Conservation (phyloP, 2,329 filamentous ascomycete species). For the Stachybotrys elegans region DNA sequence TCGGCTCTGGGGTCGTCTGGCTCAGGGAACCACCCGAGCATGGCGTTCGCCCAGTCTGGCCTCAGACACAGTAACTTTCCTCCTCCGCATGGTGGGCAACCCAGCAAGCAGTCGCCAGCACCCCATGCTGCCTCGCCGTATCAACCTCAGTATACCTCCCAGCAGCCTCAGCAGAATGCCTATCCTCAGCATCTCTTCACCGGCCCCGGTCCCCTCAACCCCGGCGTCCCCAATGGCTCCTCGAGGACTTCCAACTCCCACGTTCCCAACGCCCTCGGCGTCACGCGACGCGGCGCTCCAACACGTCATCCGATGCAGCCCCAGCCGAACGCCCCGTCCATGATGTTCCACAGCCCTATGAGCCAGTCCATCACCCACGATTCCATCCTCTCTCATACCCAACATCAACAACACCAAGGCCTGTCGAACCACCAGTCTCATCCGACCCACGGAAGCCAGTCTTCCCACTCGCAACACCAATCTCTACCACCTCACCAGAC, state of each 20-base stretch:
- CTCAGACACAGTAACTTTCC: constrained; percentile 42
- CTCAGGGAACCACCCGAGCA: constrained; percentile 47
- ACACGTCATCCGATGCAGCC: constrained; percentile 41
- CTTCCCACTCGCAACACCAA: constrained; percentile 19
- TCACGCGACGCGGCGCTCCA: constrained; percentile 38
- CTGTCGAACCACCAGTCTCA: constrained; percentile 24
- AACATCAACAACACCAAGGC: constrained; percentile 27
- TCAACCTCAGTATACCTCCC: constrained; percentile 48
- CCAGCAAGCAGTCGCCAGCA: constrained; percentile 51
- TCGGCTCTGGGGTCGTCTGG: constrained; percentile 44
- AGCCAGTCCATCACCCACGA: constrained; percentile 38
- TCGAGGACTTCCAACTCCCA: constrained; percentile 39
- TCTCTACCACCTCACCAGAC: constrained; percentile 10
- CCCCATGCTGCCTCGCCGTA: constrained; percentile 52
- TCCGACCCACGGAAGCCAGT: constrained; percentile 20
- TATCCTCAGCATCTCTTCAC: constrained; percentile 52
- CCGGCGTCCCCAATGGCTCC: constrained; percentile 43
- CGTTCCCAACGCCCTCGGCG: constrained; percentile 41
- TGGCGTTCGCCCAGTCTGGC: constrained; percentile 46
- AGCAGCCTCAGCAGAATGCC: constrained; percentile 41
- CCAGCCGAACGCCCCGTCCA: constrained; percentile 29
- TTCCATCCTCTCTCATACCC: constrained; percentile 37
- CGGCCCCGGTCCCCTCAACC: constrained; percentile 39
- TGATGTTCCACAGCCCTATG: constrained; percentile 32
- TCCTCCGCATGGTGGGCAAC: constrained; percentile 43